Base-by-base conservation (phyloP, 2,329 filamentous ascomycete genomes). In the Diaporthe destruens region DNA sequence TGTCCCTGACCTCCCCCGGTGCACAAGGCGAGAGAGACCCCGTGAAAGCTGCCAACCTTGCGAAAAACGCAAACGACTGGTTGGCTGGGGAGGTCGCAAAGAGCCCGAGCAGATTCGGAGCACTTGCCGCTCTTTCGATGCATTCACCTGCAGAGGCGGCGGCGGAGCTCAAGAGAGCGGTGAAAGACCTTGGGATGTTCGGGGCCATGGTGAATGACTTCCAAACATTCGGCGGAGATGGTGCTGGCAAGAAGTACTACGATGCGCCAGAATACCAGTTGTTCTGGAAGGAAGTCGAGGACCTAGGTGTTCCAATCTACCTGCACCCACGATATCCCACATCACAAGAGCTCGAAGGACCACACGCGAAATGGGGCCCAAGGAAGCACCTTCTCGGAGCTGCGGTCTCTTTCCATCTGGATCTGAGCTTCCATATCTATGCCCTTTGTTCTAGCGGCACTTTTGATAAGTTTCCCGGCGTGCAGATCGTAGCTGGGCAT, bases 381-480 rank as follows among this genome's bases (percentile, higher is more conserved):
- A 57, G 81, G 39, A 79, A 75, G 65, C 81, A 82, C 51, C 75
- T 83, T 6, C 72, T 83, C 0, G 81, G 81, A 0, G 81, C 80
- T 1, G 81, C 77, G 0, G 80, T 83, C 39, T 79, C 81, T 72
- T 83, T 83, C 72, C 67, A 69, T 74, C 75, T 85, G 20, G 84
- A 85, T 74, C 73, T 85, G 47, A 84, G 81, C 74, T 84, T 82
- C 77, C 84, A 86, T 74, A 65, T 86, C n/a, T 85, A 85, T 74
- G 83, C 83, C 0, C 74, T 86, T n/a, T 82, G 80, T 71, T 84
- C 83, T 2, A 81, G 80, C 18, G 84, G 84, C 0, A 77, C 85
- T 0, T 82, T 86, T 63, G 84, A 85, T 76, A 76, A 79, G 18
- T 85, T 79, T 69, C 84, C 84, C 0, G 75, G 77, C 5, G 78